Conservation (phyloP, 768 basidiomycete species). For the Harrya chromipes region DNA sequence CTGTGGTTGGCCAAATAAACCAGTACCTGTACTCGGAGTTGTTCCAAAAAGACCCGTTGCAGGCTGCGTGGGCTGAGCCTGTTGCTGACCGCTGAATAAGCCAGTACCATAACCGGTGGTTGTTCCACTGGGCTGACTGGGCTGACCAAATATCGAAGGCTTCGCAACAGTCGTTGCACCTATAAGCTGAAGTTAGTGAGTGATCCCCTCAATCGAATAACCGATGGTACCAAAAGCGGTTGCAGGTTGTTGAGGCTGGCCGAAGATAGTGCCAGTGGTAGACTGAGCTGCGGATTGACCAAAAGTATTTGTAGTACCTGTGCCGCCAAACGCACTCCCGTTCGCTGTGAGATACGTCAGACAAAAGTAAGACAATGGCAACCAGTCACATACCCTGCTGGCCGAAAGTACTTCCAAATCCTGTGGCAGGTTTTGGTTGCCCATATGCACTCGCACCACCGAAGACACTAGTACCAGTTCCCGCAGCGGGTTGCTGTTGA, state of each 20-base stretch:
- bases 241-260: slow-evolving; percentile 35
- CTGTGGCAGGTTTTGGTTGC: slow-evolving; percentile 32
- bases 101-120: slow-evolving; percentile 36
- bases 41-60: slow-evolving; percentile 31
- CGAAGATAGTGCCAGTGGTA: slow-evolving; percentile 29
- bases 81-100: slow-evolving; percentile 28
- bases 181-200: slow-evolving; percentile 9
- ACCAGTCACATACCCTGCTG: slow-evolving; percentile 20
- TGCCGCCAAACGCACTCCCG: slow-evolving; percentile 23
- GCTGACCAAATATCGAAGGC: slow-evolving; percentile 48
- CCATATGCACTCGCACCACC: slow-evolving; percentile 32
- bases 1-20: slow-evolving; percentile 34
- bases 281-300: slow-evolving; percentile 28
- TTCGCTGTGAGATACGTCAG: slow-evolving; percentile 11
- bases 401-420: slow-evolving; percentile 27
- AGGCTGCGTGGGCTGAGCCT: slow-evolving; percentile 23
- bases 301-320: slow-evolving; percentile 21
- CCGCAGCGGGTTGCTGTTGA: slow-evolving; percentile 35
- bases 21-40: slow-evolving; percentile 16
- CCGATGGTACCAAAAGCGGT: slow-evolving; percentile 42
- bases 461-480: slow-evolving; percentile 32
- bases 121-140: slow-evolving; percentile 38
- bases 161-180: slow-evolving; percentile 38
- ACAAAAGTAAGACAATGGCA: background rate
- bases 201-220: slow-evolving; percentile 8